Evolutionary conservation across 441 rosid species (phyloP).

Genomic region (Pelargonium fulgidum): DNA sequence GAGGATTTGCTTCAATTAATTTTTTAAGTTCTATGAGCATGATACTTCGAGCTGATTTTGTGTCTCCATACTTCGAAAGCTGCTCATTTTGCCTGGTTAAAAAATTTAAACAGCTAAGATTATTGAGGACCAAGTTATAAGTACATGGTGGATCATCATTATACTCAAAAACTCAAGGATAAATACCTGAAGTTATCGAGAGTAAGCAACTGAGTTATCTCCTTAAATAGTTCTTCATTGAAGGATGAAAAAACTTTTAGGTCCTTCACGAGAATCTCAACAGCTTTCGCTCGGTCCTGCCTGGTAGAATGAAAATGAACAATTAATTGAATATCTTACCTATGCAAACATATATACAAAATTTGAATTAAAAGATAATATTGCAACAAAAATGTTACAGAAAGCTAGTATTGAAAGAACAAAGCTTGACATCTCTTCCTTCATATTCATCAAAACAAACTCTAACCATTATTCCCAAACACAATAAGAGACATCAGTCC

Average conservation of each 20-base stretch:
- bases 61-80: constrained; percentile 69
- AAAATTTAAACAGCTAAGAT: neutral
- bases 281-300: constrained; percentile 66
- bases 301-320: constrained; percentile 26
- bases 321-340: neutral
- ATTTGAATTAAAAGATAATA: neutral
- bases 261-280: constrained; percentile 72
- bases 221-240: constrained; percentile 76
- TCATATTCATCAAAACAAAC: neutral
- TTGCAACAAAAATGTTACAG: neutral
- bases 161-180: neutral
- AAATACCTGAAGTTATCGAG: constrained; percentile 67
- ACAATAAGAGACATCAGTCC: neutral
- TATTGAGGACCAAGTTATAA: constrained; percentile 13
- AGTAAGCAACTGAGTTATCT: constrained; percentile 67
- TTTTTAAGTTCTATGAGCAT: constrained; percentile 74
- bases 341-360: constrained; percentile 6
- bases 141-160: neutral
- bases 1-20: constrained; percentile 76
- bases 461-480: neutral
- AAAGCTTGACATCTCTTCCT: neutral
- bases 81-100: constrained; percentile 62
- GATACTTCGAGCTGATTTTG: constrained; percentile 68
- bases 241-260: constrained; percentile 69
- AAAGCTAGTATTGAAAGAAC: neutral